These are phyloP conservation scores for Macrophomina pseudophaseolina DNA, from an alignment of 2,329 filamentous ascomycete species.

Conservation along the genomic window DNA sequence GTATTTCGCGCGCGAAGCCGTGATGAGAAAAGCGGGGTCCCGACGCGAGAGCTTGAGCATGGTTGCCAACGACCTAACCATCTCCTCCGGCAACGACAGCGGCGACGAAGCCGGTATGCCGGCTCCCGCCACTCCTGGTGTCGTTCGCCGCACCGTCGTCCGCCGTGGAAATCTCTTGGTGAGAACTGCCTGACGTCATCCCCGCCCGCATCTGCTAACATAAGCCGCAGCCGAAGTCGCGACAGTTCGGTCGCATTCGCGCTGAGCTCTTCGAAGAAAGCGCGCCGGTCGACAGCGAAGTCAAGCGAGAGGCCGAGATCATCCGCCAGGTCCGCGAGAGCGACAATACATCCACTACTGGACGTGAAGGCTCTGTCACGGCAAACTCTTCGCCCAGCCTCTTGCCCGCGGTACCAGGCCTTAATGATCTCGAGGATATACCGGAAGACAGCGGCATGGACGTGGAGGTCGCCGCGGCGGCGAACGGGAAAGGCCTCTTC, in stretches of 20 bases:
- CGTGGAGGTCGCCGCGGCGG: conserved; percentile 36
- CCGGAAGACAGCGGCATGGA: conserved; percentile 71
- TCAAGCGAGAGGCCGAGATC: conserved; percentile 90
- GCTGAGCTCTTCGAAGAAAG: conserved; percentile 88
- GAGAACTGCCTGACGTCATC: conserved; percentile 43
- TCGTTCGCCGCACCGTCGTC: conserved; percentile 82
- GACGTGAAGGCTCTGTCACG: conserved; percentile 50
- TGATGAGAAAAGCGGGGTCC: conserved; percentile 56
- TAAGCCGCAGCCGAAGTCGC: conserved; percentile 79
- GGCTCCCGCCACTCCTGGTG: conserved; percentile 65
- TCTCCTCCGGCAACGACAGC: conserved; percentile 79
- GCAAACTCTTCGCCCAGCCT: conserved; percentile 72
- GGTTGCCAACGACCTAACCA: conserved; percentile 85
- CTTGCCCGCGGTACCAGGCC: conserved; percentile 60
- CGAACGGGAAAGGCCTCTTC: conserved; percentile 52
- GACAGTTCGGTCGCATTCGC: conserved; percentile 90
- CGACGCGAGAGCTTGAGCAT: conserved; percentile 88
- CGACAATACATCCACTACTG: conserved; percentile 19
- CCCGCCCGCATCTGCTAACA: conserved; percentile 2
- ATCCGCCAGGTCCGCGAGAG: conserved; percentile 93
- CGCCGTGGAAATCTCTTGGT: conserved; percentile 87
- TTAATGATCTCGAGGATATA: conserved; percentile 70
- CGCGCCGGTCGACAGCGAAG: conserved; percentile 85
- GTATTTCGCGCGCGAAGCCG: conserved; percentile 60
- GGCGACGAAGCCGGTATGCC: conserved; percentile 67